These are phyloP conservation scores for Pyrrhoderma noxium DNA, from an alignment of 1,284 basidiomycete genomes.

Conservation along the genomic window DNA sequence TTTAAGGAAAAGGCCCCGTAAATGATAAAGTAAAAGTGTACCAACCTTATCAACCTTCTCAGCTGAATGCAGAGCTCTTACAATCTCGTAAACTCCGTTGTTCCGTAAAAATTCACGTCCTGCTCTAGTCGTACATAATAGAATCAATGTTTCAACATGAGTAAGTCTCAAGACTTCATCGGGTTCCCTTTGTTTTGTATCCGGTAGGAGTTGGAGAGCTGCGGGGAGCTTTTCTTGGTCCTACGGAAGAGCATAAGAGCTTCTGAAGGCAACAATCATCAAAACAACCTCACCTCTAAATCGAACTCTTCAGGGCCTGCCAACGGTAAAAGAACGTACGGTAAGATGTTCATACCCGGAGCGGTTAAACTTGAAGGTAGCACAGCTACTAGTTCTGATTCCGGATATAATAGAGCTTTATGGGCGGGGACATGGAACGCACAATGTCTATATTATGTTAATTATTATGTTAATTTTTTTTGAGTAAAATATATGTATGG, in stretches of 20 bases:
- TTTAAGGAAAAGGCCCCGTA: slow-evolving; percentile 1
- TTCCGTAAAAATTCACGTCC: slow-evolving; percentile 77
- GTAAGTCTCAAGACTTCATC: slow-evolving; percentile 78
- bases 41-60: slow-evolving; percentile 74
- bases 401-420: slow-evolving; percentile 60
- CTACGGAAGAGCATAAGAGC: slow-evolving; percentile 33
- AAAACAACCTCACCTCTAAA: slow-evolving; percentile 52
- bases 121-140: slow-evolving; percentile 85
- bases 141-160: slow-evolving; percentile 82
- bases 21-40: neutral
- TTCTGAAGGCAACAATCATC: slow-evolving; percentile 4
- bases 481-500: too few species aligned
- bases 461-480: too few species aligned
- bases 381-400: slow-evolving; percentile 40
- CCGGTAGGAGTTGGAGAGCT: slow-evolving; percentile 83
- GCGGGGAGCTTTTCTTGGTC: slow-evolving; percentile 85
- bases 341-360: slow-evolving; percentile 76
- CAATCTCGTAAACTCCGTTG: slow-evolving; percentile 84
- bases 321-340: slow-evolving; percentile 82
- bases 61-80: slow-evolving; percentile 73
- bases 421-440: slow-evolving; percentile 65
- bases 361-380: slow-evolving; percentile 52
- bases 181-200: slow-evolving; percentile 77
- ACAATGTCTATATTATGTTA: slow-evolving; percentile 54
- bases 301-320: slow-evolving; percentile 94